Evolutionary conservation across 2,329 filamentous ascomycete genomes (phyloP), one percentile per base, ranked within the genome.

Genomic region (Trichoderma arundinaceum): DNA sequence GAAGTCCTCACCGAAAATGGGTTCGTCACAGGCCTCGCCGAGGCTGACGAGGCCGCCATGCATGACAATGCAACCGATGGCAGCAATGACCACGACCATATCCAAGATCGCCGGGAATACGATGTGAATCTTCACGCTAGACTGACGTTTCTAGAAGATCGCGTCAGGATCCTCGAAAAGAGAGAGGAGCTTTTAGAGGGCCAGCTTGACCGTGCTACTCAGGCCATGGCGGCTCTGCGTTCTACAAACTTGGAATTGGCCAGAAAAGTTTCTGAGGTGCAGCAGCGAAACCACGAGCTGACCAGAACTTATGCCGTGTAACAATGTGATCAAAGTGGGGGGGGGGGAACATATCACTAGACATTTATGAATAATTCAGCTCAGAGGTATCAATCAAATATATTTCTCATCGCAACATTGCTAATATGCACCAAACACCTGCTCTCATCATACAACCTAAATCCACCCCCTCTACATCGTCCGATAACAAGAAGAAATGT

Each of bases 191-290:
- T 59, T 13, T 43, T 65, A 5, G 41, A 59, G 12, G 53, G 53
- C 13, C 53, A 58, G 28, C 62, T 65, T 33, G 53, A 51, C 15
- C 52, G 53, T 15, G 44, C 44, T 17, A 28, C 43, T 38, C 52
- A 65, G 28, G 53, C 62, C 13, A 59, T 58, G 53, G 33, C 35
- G 4, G 53, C 53, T 12, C 35, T 65, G 33, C 52, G 53, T 10
- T 49, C 46, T 13, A 65, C 62, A 19, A 65, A 65, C 53, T 22
- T 58, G 33, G 53, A 65, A 15, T 39, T 65, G 12, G 62, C 62
- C 33, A 65, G 46, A 22, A 65, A 65, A 38, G 62, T 65, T 12
- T 65, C 62, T 9, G 62, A 65, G 22, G 52, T 65, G 38, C 62
- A 65, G 46, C 62, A 59, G 22, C 62, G 62, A 58, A 51, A 57